These are phyloP conservation scores for Nicotiana attenuata DNA, from an alignment of 257 asterid species.

Conservation along the genomic window DNA sequence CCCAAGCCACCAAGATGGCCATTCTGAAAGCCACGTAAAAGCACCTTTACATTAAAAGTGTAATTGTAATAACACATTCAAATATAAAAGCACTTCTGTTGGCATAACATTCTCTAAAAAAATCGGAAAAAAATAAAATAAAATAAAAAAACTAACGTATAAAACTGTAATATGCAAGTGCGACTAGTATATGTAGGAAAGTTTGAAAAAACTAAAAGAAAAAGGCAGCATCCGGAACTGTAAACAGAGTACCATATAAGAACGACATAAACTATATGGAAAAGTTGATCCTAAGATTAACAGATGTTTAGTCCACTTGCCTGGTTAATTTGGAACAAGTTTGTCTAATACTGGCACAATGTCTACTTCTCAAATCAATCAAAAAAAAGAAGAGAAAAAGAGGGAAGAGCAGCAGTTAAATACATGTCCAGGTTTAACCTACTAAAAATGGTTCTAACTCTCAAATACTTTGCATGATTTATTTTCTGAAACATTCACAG, in stretches of 20 bases:
- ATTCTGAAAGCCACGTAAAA: neutral
- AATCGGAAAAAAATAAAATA: too few relatives aligned
- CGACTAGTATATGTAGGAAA: neutral
- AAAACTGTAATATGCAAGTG: neutral
- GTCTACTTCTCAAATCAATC: neutral
- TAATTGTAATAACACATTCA: neutral
- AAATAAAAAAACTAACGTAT: neutral
- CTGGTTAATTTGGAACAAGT: neutral
- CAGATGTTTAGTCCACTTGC: neutral
- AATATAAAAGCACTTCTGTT: neutral
- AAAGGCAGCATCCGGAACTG: neutral
- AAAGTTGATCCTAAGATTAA: neutral
- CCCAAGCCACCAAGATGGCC: neutral
- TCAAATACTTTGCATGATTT: neutral
- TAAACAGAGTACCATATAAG: neutral
- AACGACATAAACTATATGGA: neutral
- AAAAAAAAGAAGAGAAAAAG: neutral
- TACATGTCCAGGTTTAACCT: neutral
- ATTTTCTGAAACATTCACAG: neutral
- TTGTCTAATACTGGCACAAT: neutral
- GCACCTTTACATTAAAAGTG: neutral
- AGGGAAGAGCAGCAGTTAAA: neutral
- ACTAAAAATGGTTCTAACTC: neutral
- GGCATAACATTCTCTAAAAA: neutral
- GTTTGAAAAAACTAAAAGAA: neutral